Conservation (phyloP, 140 eudicot species). For the Erigeron philadelphicus region DNA sequence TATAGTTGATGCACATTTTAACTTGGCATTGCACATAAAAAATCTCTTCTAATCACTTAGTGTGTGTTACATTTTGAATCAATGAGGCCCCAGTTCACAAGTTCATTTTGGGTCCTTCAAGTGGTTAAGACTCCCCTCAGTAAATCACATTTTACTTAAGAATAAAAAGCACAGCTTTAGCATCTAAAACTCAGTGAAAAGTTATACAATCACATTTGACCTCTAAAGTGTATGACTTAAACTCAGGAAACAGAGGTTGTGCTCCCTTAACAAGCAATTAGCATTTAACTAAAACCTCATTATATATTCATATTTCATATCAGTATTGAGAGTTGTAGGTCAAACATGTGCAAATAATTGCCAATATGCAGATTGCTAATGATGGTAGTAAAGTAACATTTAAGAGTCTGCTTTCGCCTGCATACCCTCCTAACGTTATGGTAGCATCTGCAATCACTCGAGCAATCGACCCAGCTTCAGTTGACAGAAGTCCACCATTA, state of each 20-base stretch:
- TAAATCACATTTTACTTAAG: too few species aligned
- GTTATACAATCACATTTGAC: background rate
- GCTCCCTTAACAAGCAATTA: background rate
- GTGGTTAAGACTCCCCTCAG: too few species aligned
- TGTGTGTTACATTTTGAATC: too few species aligned
- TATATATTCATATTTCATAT: constrained; percentile 17
- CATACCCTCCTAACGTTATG: constrained; percentile 72
- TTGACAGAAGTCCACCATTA: constrained; percentile 83
- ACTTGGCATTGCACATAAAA: too few species aligned
- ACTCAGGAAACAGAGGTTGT: background rate
- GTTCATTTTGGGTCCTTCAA: too few species aligned
- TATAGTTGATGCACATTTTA: too few species aligned
- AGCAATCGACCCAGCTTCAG: constrained; percentile 95
- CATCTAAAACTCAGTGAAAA: background rate
- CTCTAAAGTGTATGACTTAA: background rate
- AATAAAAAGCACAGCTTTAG: background rate
- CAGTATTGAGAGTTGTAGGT: constrained; percentile 84
- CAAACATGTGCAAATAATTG: constrained; percentile 68
- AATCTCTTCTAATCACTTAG: too few species aligned
- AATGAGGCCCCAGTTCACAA: too few species aligned
- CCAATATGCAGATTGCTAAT: constrained; percentile 53
- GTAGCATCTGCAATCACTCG: constrained; percentile 92
- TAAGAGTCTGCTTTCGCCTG: constrained; percentile 65
- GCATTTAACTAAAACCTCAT: background rate
- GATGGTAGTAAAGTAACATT: constrained; percentile 80